Base-by-base conservation (phyloP, 306 rosid species). In the Macrotyloma uniflorum region DNA sequence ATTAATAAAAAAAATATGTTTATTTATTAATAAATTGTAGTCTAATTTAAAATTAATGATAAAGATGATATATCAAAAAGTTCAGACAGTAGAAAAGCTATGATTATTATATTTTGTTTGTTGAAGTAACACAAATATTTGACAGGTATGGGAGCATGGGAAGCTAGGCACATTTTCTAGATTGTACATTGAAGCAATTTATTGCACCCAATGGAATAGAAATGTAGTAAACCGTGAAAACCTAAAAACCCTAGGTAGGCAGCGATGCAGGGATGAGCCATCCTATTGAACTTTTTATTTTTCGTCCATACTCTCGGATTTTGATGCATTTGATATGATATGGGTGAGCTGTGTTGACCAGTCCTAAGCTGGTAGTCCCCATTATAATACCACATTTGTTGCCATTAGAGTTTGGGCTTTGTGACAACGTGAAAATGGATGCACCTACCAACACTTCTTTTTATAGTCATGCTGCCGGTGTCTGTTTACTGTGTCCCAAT, bases 341-440 rank as follows among this genome's bases (percentile, higher is more conserved):
- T 8, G 79, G 81, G 81, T 62, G 63, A 38, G 75, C 84, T 76
- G 74, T 84, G 43, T 88, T 84, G 90, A 88, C 92, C 79, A 46
- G 84, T 82, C 78, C 40, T 47, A 47, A 30, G 47, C 30, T 67
- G 64, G 63, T 77, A 72, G 15, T 54, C 79, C 80, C 50, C 46
- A 68, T 84, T 40, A 73, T 75, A 46, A 18, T 5, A 15, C 72
- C 33, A 43, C 67, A 74, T 80, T 82, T 64, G 84, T 76, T 50
- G 73, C 80, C 72, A 49, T 74, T 62, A 53, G 74, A 79, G 79
- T 74, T 79, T 78, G 81, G 76, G 76, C 72, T 79, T 75, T 71
- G 72, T 62, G 86, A 76, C 78, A 64, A 79, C 70, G 62, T 77
- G 81, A 82, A 68, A 80, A 76, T 40, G 77, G 78, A 76, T 61